These are phyloP conservation scores for Lepiota venenata DNA, from an alignment of 768 basidiomycete species.

Conservation along the genomic window DNA sequence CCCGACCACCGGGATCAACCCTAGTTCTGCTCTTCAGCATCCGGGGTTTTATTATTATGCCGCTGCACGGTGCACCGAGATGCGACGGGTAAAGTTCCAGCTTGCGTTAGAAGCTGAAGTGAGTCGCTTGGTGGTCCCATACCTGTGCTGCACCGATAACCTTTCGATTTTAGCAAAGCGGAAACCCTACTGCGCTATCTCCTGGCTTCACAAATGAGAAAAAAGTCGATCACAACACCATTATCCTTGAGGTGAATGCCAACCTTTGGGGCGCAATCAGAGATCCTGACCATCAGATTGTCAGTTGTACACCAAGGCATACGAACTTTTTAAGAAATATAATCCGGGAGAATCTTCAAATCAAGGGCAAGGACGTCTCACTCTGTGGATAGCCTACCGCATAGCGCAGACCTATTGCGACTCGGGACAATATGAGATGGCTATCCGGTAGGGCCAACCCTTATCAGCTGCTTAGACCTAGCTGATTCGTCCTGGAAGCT, in stretches of 20 bases:
- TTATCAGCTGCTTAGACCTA: not conserved
- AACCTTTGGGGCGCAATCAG: not conserved
- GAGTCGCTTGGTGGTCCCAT: not conserved
- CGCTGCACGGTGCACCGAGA: constrained; percentile 83
- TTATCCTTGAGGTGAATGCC: constrained; percentile 73
- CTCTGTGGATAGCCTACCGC: constrained; percentile 86
- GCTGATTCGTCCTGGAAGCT: constrained; percentile 44
- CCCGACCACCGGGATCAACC: constrained; percentile 72
- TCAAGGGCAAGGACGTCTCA: constrained; percentile 71
- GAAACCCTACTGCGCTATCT: constrained; percentile 28
- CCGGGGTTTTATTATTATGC: constrained; percentile 92
- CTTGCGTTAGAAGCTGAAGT: constrained; percentile 58
- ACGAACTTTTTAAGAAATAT: constrained; percentile 89
- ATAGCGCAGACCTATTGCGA: constrained; percentile 87
- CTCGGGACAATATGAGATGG: constrained; percentile 82
- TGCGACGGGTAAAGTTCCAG: constrained; percentile 65
- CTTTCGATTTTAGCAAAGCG: constrained; percentile 12
- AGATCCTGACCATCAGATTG: constrained; percentile 2
- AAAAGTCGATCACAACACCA: constrained; percentile 83
- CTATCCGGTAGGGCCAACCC: constrained; percentile 65
- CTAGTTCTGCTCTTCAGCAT: constrained; percentile 81
- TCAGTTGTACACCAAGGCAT: constrained; percentile 91
- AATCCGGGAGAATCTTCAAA: constrained; percentile 30
- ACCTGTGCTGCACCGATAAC: constrained; percentile 15
- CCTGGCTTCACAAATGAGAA: constrained; percentile 88